Base-by-base conservation (phyloP, 129 eudicot genomes). In the Flaveria trinervia region DNA sequence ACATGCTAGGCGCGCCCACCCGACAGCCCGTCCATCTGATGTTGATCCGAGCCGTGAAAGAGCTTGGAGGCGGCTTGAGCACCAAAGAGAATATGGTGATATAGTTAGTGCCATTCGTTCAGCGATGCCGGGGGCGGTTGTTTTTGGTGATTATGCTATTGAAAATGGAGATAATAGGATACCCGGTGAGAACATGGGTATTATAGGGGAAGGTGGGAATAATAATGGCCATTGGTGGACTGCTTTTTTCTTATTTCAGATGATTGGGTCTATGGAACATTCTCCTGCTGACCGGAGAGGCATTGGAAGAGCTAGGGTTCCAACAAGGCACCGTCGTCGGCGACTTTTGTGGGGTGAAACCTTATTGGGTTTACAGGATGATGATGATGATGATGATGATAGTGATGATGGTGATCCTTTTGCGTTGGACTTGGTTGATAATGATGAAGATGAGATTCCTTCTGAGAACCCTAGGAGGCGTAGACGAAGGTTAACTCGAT, bases 1-100 rank as follows among this genome's bases (percentile, higher is more conserved):
- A 14, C 98, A 93, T 79, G 98, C 98, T 28, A 91, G 98, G 80
- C 81, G 90, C 30, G 86, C 87, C 71, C 98, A 93, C 83, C 98
- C 98, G 59, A 79, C 87, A 8, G 90, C 86, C 30, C 86, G 98
- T 3, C 98, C 97, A 1, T 88, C 90, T 48, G 96, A 93, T 51
- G 85, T 87, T 25, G 98, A 93, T 82, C 98, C 97, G 2, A 76
- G 86, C 15, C 85, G 98, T 57, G 93, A 93, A 80, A 79, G 91
- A 67, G 96, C 91, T 4, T 93, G 98, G 98, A 83, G 89, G 3
- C 90, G 85, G 43, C 87, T 93, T 36, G 97, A 93, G 85, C 80
- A 87, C 70, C 92, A 91, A 79, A 86, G 93, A 71, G 96, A 91
- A 60, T 86, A 93, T 13, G 92, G 88, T 30, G 98, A 93, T 74